These are phyloP conservation scores for Juglanconis oblonga DNA, from an alignment of 2,329 filamentous ascomycete species.

Conservation along the genomic window DNA sequence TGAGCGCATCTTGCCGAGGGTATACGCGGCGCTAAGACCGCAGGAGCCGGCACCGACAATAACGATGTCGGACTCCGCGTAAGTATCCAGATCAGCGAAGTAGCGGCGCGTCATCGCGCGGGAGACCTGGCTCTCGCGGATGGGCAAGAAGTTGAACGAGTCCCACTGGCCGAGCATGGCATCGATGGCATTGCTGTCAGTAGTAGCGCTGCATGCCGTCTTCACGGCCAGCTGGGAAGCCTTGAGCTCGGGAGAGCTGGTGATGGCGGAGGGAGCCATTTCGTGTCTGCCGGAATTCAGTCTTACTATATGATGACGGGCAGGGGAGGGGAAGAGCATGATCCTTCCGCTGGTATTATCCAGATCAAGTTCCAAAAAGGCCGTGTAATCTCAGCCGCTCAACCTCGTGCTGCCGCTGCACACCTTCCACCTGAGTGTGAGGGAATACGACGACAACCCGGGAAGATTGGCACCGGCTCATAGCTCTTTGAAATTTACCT, in stretches of 20 bases:
- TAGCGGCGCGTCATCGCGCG: slow-evolving; percentile 92
- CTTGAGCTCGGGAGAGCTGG: slow-evolving; percentile 49
- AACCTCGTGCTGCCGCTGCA: background rate
- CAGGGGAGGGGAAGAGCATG: slow-evolving; percentile 65
- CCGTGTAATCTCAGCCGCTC: slow-evolving; percentile 38
- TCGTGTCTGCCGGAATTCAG: slow-evolving; percentile 34
- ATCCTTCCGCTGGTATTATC: slow-evolving; percentile 76
- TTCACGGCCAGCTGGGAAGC: slow-evolving; percentile 31
- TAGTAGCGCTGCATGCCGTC: slow-evolving; percentile 31
- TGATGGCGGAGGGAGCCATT: slow-evolving; percentile 77
- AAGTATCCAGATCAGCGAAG: slow-evolving; percentile 83
- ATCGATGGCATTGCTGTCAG: slow-evolving; percentile 52
- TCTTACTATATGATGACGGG: slow-evolving; percentile 36
- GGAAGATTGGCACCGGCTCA: slow-evolving; percentile 32
- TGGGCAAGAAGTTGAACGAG: slow-evolving; percentile 76
- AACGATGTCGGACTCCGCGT: slow-evolving; percentile 91
- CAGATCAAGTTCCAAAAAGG: slow-evolving; percentile 33
- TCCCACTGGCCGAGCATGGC: slow-evolving; percentile 77
- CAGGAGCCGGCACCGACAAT: slow-evolving; percentile 90
- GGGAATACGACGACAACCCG: background rate
- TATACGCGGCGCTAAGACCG: slow-evolving; percentile 80
- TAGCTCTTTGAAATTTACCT: slow-evolving; percentile 32
- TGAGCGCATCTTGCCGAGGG: slow-evolving; percentile 76
- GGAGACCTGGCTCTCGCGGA: slow-evolving; percentile 88
- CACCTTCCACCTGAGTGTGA: background rate